Base-by-base conservation (phyloP, 495 filamentous ascomycete genomes). In the Massariosphaeria phaeospora region DNA sequence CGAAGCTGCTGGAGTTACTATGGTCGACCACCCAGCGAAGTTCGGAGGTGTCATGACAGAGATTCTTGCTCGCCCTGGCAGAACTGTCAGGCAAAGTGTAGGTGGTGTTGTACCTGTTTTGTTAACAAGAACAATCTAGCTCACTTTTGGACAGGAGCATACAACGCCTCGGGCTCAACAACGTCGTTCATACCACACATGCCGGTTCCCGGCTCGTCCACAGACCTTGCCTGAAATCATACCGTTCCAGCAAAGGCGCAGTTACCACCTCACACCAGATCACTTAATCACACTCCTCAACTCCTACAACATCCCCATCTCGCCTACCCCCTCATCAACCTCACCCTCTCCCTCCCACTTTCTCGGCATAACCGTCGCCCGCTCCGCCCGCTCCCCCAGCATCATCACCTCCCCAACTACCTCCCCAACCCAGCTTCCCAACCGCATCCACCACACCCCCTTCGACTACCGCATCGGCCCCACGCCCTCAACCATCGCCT, bases 1-100 rank as follows among this genome's bases (percentile, higher is more conserved):
- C n/a, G 70, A 84, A 63, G 71, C 75, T 52, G 87, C 81, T 13
- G 88, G 88, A 5, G 85, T 80, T 0, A 80, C 80, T 1, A 84
- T 94, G 69, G 84, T 91, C 8, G 80, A 86, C 52, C 88, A 95
- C 65, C 89, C 89, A 0, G 81, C 84, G 46, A 80, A 88, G 49
- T 91, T 95, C 59, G 89, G 89, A 0, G 73, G 77, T 13, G 79
- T 77, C 0, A 84, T 95, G 75, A 84, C 81, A 66, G 69, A 69
- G 9, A 67, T 85, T 0, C 69, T 87, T 11, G 66, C 62, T 10
- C 62, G 49, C 23, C 59, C 62, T 43, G 67, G 70, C 33, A 33
- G 68, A 15, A 59, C 59, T 41, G 63, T 66, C 0, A 35, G 50
- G 34, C 63, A 65, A 40, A 69, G 64, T 18, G 65, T 67, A 58